Evolutionary conservation across 2,329 filamentous ascomycete species (phyloP).

Genomic region (Phyllosticta capitalensis): DNA sequence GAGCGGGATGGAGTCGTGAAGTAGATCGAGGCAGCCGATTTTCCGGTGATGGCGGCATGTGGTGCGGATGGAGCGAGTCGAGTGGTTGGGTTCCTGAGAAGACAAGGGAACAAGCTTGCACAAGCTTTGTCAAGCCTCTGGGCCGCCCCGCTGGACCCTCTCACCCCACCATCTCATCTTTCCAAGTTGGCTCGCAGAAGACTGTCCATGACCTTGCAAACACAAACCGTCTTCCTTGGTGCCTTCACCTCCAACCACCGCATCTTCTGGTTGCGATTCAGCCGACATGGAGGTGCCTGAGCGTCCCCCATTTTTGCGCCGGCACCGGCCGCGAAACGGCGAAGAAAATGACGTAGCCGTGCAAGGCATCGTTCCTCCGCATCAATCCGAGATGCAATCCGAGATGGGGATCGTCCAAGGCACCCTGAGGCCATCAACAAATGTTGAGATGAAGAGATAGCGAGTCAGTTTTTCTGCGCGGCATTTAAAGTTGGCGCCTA

Average conservation of each 20-base stretch:
- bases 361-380: neutral
- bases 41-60: neutral
- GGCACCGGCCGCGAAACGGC: neutral
- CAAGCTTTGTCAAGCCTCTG: neutral
- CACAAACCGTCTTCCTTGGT: no score
- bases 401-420: neutral
- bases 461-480: neutral
- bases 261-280: neutral
- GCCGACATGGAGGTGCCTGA: neutral
- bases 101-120: slow-evolving; percentile 1
- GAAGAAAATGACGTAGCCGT: neutral
- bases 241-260: no score
- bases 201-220: no score
- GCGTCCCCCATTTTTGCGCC: neutral
- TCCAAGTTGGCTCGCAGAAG: no score
- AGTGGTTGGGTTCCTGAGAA: neutral
- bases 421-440: neutral
- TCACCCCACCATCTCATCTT: neutral
- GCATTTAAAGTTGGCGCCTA: neutral
- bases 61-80: neutral
- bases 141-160: neutral
- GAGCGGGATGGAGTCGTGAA: neutral
- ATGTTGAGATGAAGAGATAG: neutral
- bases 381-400: neutral
- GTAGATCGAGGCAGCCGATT: neutral